Conservation (phyloP, 768 basidiomycete genomes). For the Hericium coralloides region DNA sequence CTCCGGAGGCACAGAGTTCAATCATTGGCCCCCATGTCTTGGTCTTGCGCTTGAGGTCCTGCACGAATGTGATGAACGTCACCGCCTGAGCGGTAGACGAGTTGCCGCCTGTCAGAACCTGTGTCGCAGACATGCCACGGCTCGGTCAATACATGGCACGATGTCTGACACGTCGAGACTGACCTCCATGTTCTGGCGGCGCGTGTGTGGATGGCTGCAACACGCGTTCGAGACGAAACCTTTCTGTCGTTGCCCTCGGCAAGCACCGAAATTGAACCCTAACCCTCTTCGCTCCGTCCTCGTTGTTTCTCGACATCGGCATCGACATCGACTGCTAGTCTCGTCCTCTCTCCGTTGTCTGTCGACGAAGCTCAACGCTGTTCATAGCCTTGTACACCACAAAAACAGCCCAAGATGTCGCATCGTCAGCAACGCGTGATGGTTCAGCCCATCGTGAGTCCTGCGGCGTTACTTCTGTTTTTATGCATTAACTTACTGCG, state of each 20-base stretch:
- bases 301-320: neutral
- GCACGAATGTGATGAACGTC: slow-evolving; percentile 98
- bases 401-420: slow-evolving; percentile 56
- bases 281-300: slow-evolving; percentile 3
- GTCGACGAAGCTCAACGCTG: neutral
- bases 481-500: slow-evolving; percentile 9
- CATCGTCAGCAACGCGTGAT: slow-evolving; percentile 93
- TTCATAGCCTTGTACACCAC: neutral
- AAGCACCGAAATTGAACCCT: slow-evolving; percentile 10
- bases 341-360: neutral
- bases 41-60: slow-evolving; percentile 96
- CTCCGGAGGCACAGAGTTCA: slow-evolving; percentile 87
- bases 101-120: slow-evolving; percentile 57
- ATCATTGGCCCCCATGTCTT: slow-evolving; percentile 97
- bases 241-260: slow-evolving; percentile 7
- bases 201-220: slow-evolving; percentile 1
- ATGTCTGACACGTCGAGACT: slow-evolving; percentile 1
- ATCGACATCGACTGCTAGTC: neutral
- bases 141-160: neutral
- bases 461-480: neutral
- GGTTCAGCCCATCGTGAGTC: slow-evolving; percentile 96
- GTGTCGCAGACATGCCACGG: neutral
- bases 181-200: slow-evolving; percentile 27
- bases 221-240: neutral
- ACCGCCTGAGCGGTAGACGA: slow-evolving; percentile 98